Conservation (phyloP, 805 yeast species). For the Lipomyces orientalis region DNA sequence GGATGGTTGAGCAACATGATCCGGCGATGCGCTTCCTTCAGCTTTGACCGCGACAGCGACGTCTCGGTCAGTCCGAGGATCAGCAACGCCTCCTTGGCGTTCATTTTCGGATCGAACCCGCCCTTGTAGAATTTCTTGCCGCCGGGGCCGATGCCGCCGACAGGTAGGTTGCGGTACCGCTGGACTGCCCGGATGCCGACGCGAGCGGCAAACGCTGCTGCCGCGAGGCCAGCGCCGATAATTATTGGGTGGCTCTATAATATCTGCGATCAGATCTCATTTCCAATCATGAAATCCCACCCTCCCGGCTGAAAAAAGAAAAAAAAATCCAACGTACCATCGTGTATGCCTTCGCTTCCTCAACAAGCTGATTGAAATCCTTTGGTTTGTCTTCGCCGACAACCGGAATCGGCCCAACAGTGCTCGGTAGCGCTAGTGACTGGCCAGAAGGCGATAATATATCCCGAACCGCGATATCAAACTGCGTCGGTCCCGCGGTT, state of each 20-base stretch:
- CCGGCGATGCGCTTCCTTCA: slow-evolving; percentile 74
- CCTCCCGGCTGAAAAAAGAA: neutral
- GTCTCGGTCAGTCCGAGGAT: slow-evolving; percentile 44
- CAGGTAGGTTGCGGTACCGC: slow-evolving; percentile 29
- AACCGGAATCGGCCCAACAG: slow-evolving; percentile 2
- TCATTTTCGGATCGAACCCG: slow-evolving; percentile 79
- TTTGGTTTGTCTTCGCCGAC: slow-evolving; percentile 6
- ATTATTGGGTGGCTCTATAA: slow-evolving; percentile 38
- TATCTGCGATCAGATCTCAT: neutral
- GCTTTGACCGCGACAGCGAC: slow-evolving; percentile 47
- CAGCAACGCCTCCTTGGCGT: slow-evolving; percentile 38
- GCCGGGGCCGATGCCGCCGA: slow-evolving; percentile 16
- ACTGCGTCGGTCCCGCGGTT: slow-evolving; percentile 10
- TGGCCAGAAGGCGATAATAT: slow-evolving; percentile 23
- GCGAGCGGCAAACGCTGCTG: slow-evolving; percentile 38
- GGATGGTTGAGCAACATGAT: slow-evolving; percentile 87
- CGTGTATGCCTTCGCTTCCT: slow-evolving; percentile 33
- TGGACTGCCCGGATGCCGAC: slow-evolving; percentile 37
- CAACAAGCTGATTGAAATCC: slow-evolving; percentile 5
- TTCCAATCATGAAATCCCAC: neutral
- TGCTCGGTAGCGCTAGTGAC: slow-evolving; percentile 8
- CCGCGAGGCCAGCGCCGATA: slow-evolving; percentile 39
- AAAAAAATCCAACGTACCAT: slow-evolving; percentile 27
- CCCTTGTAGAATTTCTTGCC: slow-evolving; percentile 74
- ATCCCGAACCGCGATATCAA: slow-evolving; percentile 25